These are phyloP conservation scores for Pseudogymnoascus sp. DNA, from an alignment of 2,329 filamentous ascomycete genomes.

Conservation along the genomic window DNA sequence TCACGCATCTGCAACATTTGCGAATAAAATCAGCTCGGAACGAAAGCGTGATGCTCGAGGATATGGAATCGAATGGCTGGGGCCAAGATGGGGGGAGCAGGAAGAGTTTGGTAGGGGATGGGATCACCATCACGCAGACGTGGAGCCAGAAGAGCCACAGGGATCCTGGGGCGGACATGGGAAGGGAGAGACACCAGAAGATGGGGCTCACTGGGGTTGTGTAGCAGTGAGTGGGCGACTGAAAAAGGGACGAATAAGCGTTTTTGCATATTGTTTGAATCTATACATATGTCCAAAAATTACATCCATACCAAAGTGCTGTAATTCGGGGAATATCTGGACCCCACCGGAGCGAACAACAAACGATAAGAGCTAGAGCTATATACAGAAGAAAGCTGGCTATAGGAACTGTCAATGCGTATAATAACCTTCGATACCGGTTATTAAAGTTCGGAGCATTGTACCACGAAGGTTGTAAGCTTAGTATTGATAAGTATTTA, in stretches of 20 bases:
- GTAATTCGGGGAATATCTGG: not conserved
- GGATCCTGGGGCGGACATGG: not conserved
- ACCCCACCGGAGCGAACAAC: too few species aligned
- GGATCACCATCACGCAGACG: not conserved
- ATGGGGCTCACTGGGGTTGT: not conserved
- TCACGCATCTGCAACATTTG: not conserved
- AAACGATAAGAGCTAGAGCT: not conserved
- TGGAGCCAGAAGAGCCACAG: not conserved
- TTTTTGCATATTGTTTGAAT: not conserved
- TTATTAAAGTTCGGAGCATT: not conserved
- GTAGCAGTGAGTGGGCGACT: not conserved
- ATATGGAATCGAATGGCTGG: conserved; percentile 8
- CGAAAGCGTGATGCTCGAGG: conserved; percentile 12
- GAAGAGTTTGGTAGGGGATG: conserved; percentile 9
- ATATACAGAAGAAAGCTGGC: not conserved
- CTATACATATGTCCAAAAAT: not conserved
- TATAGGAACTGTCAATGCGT: not conserved
- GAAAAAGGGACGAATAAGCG: not conserved
- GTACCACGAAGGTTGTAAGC: not conserved
- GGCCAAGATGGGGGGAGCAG: conserved; percentile 3
- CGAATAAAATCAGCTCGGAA: conserved; percentile 9
- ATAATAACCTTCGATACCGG: not conserved
- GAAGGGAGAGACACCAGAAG: not conserved
- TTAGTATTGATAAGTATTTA: not conserved
- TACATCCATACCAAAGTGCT: not conserved